Evolutionary conservation across 768 basidiomycete species (phyloP).

Genomic region (Boletus rufocinnamomeus): DNA sequence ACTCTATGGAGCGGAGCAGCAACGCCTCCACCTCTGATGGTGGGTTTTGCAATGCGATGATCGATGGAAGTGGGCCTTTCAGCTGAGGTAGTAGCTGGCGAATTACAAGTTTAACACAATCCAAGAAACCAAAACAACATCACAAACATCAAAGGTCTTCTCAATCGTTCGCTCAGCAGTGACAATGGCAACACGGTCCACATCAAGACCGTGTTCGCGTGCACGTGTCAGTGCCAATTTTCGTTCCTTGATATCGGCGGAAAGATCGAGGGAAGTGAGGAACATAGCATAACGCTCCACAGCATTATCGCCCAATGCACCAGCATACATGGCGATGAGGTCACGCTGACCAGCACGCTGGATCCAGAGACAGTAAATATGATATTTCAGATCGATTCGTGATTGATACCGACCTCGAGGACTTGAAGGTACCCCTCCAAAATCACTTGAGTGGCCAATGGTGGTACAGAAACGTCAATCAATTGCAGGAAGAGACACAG

Average conservation of each 20-base stretch:
- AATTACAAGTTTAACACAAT: conserved; percentile 11
- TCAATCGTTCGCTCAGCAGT: conserved; percentile 80
- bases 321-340: conserved; percentile 92
- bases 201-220: conserved; percentile 81
- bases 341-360: conserved; percentile 77
- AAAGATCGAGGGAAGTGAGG: conserved; percentile 73
- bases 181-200: conserved; percentile 73
- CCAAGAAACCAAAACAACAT: conserved; percentile 7
- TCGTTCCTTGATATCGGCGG: conserved; percentile 64
- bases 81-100: conserved; percentile 52
- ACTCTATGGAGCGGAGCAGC: conserved; percentile 87
- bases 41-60: conserved; percentile 56
- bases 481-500: conserved; percentile 86
- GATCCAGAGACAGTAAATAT: not conserved
- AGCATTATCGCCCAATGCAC: conserved; percentile 86
- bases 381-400: not conserved
- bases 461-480: conserved; percentile 74
- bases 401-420: conserved; percentile 60
- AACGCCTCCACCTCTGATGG: conserved; percentile 60
- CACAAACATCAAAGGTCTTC: conserved; percentile 60
- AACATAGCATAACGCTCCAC: conserved; percentile 91
- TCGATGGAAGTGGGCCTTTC: conserved; percentile 60
- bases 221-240: conserved; percentile 71
- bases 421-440: conserved; percentile 87
- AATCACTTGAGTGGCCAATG: conserved; percentile 74